Evolutionary conservation across 371 early-diverging fungal species (phyloP), one percentile per base, ranked within the genome.

Genomic region (Cokeromyces recurvatus): DNA sequence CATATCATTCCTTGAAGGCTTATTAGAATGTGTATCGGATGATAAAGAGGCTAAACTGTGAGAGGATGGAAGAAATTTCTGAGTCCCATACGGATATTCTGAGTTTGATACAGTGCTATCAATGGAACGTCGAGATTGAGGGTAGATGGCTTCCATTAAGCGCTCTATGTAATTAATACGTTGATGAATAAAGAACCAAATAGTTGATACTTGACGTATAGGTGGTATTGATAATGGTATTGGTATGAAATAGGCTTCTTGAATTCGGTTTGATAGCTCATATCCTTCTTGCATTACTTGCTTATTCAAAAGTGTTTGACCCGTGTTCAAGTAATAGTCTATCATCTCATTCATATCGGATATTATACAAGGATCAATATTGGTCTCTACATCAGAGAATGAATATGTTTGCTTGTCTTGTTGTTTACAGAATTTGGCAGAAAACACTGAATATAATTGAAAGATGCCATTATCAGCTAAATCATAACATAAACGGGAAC

Each of bases 401-500:
- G 43, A 32, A 1, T 32, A 19, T 22, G 5, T 19, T n/a, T 10
- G 22, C 1, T 39, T 20, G 17, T 35, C 32, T 40, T 25, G 32
- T 27, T 23, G 43, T 38, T 32, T 50, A 53, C 27, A 69, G 29
- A 57, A 52, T 19, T 62, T 53, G 22, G 58, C 63, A 16, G 76
- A 75, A 27, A 70, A 49, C 0, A 43, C 49, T 14, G 47, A 55
- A 51, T 80, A 80, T 4, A 66, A 22, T 35, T 71, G 68, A 17
- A 62, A 57, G 4, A 76, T 62, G 0, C 57, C 53, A 16, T 64
- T 50, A 20, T 70, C 71, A 2, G 77, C 68, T 5, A 78, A 37
- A 40, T 78, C 68, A 31, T 77, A 73, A 42, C 74, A 77, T 14
- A 81, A 56, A 7, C 74, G 72, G 14, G 81, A 77, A 32, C 61